Conservation (phyloP, 2,329 filamentous ascomycete genomes). For the Stachybotrys elegans region DNA sequence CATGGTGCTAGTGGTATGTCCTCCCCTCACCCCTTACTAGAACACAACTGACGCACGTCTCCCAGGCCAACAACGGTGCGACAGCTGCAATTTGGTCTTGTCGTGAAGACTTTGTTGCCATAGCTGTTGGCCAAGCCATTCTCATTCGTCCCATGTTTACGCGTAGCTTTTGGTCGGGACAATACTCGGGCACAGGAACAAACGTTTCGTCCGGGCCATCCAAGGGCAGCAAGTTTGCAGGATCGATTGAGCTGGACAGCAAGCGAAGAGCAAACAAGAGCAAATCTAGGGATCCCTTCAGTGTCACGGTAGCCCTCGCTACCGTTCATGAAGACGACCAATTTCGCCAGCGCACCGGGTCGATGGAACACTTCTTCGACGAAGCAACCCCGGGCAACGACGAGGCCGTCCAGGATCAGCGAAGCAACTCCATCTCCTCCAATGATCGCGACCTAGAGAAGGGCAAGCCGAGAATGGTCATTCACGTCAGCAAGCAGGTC, state of each 20-base stretch:
- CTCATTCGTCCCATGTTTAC: slow-evolving; percentile 24
- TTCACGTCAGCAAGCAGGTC: slow-evolving; percentile 10
- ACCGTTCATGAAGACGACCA: slow-evolving; percentile 7
- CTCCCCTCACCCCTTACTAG: not conserved
- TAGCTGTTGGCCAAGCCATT: slow-evolving; percentile 29
- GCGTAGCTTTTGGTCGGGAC: slow-evolving; percentile 15
- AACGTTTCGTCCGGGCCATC: slow-evolving; percentile 9
- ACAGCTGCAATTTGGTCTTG: slow-evolving; percentile 29
- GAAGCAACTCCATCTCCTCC: slow-evolving; percentile 1
- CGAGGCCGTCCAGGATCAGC: not conserved
- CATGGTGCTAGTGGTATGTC: slow-evolving; percentile 21
- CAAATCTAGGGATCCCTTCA: slow-evolving; percentile 10
- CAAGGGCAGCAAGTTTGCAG: slow-evolving; percentile 6
- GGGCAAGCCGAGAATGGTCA: slow-evolving; percentile 4
- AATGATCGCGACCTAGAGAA: slow-evolving; percentile 8
- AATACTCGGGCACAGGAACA: not conserved
- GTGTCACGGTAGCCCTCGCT: slow-evolving; percentile 8
- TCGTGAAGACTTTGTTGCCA: slow-evolving; percentile 30
- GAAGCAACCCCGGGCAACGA: not conserved
- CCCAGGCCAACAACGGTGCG: slow-evolving; percentile 7
- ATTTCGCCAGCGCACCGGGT: not conserved
- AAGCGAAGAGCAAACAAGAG: slow-evolving; percentile 5
- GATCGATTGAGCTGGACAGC: slow-evolving; percentile 6
- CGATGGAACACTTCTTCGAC: slow-evolving; percentile 8
- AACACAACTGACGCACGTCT: not conserved